These are phyloP conservation scores for Talaromyces sp. DNA, from an alignment of 2,329 filamentous ascomycete species.

Conservation along the genomic window DNA sequence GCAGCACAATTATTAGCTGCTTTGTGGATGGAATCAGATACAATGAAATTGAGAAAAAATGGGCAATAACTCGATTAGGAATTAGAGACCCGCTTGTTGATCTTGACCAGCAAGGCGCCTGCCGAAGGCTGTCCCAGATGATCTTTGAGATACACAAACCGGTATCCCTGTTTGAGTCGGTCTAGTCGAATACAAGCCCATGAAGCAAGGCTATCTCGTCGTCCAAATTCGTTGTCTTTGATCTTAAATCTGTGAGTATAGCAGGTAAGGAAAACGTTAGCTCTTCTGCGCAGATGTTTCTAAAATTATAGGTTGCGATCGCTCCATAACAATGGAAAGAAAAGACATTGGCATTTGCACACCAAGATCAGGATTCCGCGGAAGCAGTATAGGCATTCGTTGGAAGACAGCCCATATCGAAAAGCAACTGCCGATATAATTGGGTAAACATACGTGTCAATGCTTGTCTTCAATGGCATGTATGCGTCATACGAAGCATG, in stretches of 20 bases:
- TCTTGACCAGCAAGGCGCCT: constrained; percentile 68
- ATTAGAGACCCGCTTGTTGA: constrained; percentile 52
- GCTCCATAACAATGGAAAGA: not conserved
- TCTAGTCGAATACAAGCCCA: constrained; percentile 90
- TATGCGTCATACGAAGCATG: not conserved
- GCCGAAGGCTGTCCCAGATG: constrained; percentile 59
- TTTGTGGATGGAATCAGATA: not conserved
- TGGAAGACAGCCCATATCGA: not conserved
- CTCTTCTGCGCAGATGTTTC: not conserved
- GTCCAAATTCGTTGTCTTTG: constrained; percentile 74
- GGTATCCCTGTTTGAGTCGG: constrained; percentile 67
- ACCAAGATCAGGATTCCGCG: not conserved
- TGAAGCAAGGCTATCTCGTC: constrained; percentile 65
- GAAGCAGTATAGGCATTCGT: not conserved
- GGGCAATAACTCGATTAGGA: constrained; percentile 7
- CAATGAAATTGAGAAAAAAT: not conserved
- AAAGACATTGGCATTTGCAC: not conserved
- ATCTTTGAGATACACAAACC: constrained; percentile 73
- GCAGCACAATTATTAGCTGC: not conserved
- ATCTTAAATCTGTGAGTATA: constrained; percentile 63
- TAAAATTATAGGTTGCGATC: not conserved
- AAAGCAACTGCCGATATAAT: not conserved
- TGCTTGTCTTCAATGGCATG: not conserved
- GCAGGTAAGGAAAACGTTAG: not conserved
- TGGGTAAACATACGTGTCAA: not conserved